Percentiles rank a stretch among this genome's conserved stretches.
phyloP scores from a whole-genome alignment of 805 yeast genomes.

The Kodamaea leandrae region DNA sequence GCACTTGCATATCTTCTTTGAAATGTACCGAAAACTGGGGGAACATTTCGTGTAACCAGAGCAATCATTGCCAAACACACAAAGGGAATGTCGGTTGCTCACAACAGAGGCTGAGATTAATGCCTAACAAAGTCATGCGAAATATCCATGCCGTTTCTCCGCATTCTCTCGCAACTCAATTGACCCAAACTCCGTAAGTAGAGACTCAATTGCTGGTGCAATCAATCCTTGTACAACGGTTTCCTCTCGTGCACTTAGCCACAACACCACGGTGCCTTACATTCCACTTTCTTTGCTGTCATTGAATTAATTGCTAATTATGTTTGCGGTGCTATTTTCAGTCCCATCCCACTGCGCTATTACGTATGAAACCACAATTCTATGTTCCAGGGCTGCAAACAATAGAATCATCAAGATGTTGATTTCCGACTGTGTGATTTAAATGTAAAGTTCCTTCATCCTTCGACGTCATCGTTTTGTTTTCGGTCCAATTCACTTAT shows the following conservation, averaged over 20 bases:
- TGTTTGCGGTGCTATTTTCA: background rate
- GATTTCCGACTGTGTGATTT: background rate
- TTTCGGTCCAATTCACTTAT: conserved; percentile 33
- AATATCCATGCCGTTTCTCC: too few relatives aligned
- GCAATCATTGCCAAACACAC: background rate
- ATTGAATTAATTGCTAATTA: background rate
- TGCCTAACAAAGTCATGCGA: background rate
- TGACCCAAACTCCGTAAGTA: too few relatives aligned
- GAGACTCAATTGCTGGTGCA: too few relatives aligned
- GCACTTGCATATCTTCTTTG: background rate
- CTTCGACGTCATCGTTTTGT: too few relatives aligned
- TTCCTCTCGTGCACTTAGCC: too few relatives aligned
- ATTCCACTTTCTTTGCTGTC: background rate
- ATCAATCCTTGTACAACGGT: background rate
- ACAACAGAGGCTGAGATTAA: background rate
- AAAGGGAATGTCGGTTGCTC: background rate
- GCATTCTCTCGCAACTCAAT: background rate
- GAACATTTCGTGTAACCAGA: background rate
- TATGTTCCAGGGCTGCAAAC: background rate
- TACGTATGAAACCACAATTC: background rate
- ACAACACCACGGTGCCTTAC: too few relatives aligned
- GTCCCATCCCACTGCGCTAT: background rate
- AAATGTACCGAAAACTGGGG: background rate
- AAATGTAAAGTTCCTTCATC: background rate
- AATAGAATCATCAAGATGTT: background rate